Conservation (phyloP, 306 rosid genomes). For the Biancaea sappan region DNA sequence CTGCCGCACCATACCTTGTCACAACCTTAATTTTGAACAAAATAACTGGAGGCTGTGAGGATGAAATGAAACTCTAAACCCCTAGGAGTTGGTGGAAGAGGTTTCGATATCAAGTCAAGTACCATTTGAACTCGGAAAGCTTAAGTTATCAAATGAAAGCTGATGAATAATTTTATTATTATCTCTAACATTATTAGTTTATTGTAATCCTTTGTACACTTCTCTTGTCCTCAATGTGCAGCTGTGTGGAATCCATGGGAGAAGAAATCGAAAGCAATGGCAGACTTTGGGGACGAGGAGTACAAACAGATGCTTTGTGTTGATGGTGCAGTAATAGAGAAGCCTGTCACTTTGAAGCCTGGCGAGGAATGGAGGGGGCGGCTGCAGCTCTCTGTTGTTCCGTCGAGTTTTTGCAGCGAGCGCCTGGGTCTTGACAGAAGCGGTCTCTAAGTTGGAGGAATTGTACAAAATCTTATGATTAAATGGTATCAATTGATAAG, state of each 20-base stretch:
- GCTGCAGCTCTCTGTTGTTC: conserved; percentile 71
- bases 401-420: conserved; percentile 86
- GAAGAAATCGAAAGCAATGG: conserved; percentile 81
- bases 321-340: conserved; percentile 81
- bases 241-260: conserved; percentile 99
- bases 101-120: background rate
- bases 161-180: background rate
- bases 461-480: conserved; percentile 39
- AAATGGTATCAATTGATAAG: background rate
- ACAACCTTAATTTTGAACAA: no score
- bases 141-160: background rate
- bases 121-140: background rate
- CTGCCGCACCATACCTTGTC: background rate
- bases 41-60: no score
- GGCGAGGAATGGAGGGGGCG: conserved; percentile 94
- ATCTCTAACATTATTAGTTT: background rate
- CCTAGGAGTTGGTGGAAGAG: background rate
- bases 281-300: conserved; percentile 86
- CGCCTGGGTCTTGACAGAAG: conserved; percentile 55
- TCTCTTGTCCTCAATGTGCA: conserved; percentile 25
- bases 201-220: background rate
- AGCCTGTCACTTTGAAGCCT: conserved; percentile 76
- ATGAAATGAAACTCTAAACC: background rate
- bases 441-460: conserved; percentile 32
- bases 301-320: conserved; percentile 96